Evolutionary conservation across 768 basidiomycete genomes (phyloP).

Genomic region (Clathrus columnatus): DNA sequence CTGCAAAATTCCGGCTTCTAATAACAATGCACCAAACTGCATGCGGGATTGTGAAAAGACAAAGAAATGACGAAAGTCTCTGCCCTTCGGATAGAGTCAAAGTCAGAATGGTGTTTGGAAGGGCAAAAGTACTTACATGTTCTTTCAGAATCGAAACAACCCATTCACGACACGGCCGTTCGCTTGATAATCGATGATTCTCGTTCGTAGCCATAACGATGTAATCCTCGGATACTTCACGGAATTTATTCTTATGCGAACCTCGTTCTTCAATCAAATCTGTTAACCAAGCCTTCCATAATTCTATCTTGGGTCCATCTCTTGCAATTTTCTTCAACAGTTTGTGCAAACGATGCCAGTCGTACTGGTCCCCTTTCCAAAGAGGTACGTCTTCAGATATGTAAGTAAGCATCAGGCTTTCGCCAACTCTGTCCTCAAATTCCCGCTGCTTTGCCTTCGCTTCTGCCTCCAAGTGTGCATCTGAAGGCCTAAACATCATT

Average conservation of each 20-base stretch:
- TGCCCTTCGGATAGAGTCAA: constrained; percentile 34
- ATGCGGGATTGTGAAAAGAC: constrained; percentile 71
- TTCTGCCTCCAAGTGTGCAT: constrained; percentile 9
- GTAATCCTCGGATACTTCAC: constrained; percentile 10
- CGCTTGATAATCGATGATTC: neutral
- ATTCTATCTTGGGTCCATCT: constrained; percentile 68
- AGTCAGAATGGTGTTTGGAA: constrained; percentile 2
- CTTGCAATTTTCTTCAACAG: constrained; percentile 45
- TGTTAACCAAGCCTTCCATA: constrained; percentile 67
- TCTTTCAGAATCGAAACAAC: constrained; percentile 43
- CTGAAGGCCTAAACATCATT: constrained; percentile 68
- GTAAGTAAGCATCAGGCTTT: constrained; percentile 10
- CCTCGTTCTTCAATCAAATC: constrained; percentile 26
- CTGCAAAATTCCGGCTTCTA: constrained; percentile 33
- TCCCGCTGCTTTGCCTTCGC: neutral
- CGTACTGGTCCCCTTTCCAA: constrained; percentile 48
- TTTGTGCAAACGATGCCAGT: constrained; percentile 51
- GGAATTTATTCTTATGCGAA: constrained; percentile 23
- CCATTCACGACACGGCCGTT: constrained; percentile 25
- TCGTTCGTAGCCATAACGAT: constrained; percentile 9
- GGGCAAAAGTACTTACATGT: constrained; percentile 41
- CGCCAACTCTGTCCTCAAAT: neutral
- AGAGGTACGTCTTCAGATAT: constrained; percentile 26
- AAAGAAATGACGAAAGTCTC: constrained; percentile 47
- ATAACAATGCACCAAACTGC: constrained; percentile 50